phyloP scores from a whole-genome alignment of 1,284 basidiomycete species.

The Baeospora myosura region DNA sequence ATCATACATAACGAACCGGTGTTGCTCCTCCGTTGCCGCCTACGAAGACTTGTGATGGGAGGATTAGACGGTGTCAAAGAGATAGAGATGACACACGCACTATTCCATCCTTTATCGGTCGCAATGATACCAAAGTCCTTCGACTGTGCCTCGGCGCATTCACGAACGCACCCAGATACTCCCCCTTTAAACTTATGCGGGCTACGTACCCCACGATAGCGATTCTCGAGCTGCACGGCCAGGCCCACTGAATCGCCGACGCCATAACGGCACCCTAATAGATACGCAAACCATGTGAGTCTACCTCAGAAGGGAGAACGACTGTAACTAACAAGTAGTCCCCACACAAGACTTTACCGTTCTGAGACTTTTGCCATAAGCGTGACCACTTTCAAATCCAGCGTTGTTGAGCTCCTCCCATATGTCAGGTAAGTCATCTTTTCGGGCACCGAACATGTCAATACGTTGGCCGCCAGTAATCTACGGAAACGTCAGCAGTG shows the following conservation, averaged over 20 bases:
- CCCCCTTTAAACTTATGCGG: constrained; percentile 79
- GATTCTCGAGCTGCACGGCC: constrained; percentile 66
- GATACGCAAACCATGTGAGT: background rate
- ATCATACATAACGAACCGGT: constrained; percentile 52
- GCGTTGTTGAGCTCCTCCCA: constrained; percentile 64
- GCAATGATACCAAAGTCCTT: constrained; percentile 79
- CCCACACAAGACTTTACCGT: constrained; percentile 39
- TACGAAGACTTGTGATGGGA: constrained; percentile 45
- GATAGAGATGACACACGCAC: constrained; percentile 23
- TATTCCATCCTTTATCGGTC: constrained; percentile 72
- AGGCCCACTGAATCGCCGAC: constrained; percentile 72
- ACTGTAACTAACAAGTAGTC: constrained; percentile 23
- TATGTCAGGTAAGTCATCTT: constrained; percentile 70
- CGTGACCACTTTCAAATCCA: constrained; percentile 74
- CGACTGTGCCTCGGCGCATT: constrained; percentile 71
- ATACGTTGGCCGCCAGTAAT: constrained; percentile 48
- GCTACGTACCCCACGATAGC: constrained; percentile 65
- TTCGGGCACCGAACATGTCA: constrained; percentile 70
- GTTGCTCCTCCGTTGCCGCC: constrained; percentile 72
- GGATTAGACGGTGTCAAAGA: background rate
- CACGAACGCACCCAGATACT: constrained; percentile 69
- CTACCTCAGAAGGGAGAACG: constrained; percentile 25
- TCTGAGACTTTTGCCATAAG: constrained; percentile 52
- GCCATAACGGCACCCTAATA: constrained; percentile 66
- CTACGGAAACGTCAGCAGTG: constrained; percentile 13